Conservation (phyloP, 345 rosid species). For the Triadica sebifera region DNA sequence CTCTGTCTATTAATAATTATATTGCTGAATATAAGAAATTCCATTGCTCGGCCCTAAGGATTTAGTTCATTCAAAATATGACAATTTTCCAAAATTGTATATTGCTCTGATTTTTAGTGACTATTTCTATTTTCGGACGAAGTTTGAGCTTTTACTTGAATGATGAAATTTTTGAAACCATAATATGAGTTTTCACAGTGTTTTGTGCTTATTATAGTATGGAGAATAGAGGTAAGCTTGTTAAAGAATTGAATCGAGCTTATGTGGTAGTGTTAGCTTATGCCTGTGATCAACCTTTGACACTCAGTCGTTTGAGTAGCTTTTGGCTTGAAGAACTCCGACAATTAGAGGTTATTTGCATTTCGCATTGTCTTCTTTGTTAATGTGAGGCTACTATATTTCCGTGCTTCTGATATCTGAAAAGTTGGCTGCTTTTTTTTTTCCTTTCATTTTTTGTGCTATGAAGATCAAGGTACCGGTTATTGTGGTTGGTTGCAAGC, state of each 20-base stretch:
- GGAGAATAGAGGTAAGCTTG: conserved; percentile 67
- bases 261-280: conserved; percentile 72
- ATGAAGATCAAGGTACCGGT: conserved; percentile 68
- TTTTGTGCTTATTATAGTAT: conserved; percentile 31
- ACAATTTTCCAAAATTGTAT: not conserved
- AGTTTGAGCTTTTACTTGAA: not conserved
- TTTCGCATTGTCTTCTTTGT: not conserved
- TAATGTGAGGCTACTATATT: not conserved
- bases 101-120: not conserved
- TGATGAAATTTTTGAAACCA: not conserved
- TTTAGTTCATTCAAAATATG: not conserved
- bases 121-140: not conserved
- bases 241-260: conserved; percentile 72
- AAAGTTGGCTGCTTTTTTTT: not conserved
- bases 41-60: not conserved
- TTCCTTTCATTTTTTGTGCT: not conserved
- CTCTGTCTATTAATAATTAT: not conserved
- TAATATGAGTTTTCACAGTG: not conserved
- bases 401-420: not conserved
- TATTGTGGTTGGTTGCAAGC: conserved; percentile 84
- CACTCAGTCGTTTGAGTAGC: conserved; percentile 57
- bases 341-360: conserved; percentile 50
- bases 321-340: conserved; percentile 85
- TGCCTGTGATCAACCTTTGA: conserved; percentile 64
- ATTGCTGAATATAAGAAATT: not conserved